Percentiles rank a stretch among this genome's conserved stretches.
These are phyloP conservation scores for Talaromyces sp. DNA, from an alignment of 2,329 filamentous ascomycete species.

Conservation along the genomic window DNA sequence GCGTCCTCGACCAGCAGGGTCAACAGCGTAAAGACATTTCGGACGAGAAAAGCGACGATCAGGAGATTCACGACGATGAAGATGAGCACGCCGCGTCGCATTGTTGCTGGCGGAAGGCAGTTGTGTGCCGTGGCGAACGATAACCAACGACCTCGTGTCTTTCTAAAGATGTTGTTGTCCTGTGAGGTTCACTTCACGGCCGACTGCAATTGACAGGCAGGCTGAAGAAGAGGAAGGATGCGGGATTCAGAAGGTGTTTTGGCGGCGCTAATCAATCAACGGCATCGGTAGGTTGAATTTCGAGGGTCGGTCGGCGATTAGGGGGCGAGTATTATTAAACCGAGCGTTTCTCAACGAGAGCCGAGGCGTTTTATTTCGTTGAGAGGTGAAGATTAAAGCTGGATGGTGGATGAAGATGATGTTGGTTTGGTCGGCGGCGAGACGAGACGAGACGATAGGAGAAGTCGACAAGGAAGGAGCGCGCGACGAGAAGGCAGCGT, in stretches of 20 bases:
- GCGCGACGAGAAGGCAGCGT: neutral
- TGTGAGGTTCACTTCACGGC: neutral
- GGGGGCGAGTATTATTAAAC: too few relatives aligned
- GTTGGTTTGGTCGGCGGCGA: neutral
- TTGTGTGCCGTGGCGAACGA: neutral
- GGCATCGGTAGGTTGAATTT: too few relatives aligned
- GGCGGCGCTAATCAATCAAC: too few relatives aligned
- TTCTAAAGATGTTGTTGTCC: neutral
- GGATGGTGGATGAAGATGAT: neutral
- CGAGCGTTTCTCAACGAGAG: neutral
- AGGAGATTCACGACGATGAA: slow-evolving; percentile 63
- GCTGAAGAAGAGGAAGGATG: neutral
- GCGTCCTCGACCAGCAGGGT: slow-evolving; percentile 66
- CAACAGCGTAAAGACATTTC: slow-evolving; percentile 66
- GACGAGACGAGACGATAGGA: neutral
- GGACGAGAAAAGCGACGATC: slow-evolving; percentile 60
- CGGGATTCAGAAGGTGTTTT: too few relatives aligned
- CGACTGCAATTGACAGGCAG: neutral
- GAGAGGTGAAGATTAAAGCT: neutral
- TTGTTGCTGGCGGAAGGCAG: slow-evolving; percentile 24
- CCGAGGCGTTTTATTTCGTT: neutral
- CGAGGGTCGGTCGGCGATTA: too few relatives aligned
- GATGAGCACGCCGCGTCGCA: slow-evolving; percentile 58
- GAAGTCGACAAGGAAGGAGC: neutral
- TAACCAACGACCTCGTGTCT: neutral